These are phyloP conservation scores for Apocynum venetum DNA, from an alignment of 257 asterid genomes.

Conservation along the genomic window DNA sequence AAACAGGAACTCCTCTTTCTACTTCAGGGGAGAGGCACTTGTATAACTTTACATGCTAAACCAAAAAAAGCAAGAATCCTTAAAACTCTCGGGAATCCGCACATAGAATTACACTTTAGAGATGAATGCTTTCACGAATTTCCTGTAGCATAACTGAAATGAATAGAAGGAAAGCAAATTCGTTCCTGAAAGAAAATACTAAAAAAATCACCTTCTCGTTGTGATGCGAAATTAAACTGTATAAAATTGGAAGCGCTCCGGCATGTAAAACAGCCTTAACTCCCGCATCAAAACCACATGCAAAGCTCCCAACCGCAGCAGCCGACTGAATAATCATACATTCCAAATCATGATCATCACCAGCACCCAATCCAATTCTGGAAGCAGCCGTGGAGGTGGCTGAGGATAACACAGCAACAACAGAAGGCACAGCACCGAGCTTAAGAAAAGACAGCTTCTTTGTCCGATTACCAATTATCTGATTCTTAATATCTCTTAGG, in stretches of 20 bases:
- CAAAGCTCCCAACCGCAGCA: constrained; percentile 84
- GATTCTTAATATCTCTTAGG: constrained; percentile 80
- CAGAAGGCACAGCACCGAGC: constrained; percentile 79
- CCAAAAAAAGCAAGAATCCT: background rate
- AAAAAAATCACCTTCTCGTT: constrained; percentile 56
- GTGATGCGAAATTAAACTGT: constrained; percentile 54
- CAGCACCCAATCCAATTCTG: constrained; percentile 9
- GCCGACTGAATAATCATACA: constrained; percentile 65
- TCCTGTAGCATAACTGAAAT: background rate
- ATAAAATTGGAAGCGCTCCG: constrained; percentile 65
- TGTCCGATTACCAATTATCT: constrained; percentile 87
- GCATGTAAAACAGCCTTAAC: constrained; percentile 81
- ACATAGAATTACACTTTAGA: background rate
- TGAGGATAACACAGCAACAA: constrained; percentile 55
- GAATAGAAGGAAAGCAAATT: background rate
- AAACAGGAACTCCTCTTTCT: background rate
- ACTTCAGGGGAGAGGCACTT: background rate
- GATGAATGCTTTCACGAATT: background rate
- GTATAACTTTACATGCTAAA: background rate
- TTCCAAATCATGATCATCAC: constrained; percentile 34
- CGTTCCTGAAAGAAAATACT: background rate
- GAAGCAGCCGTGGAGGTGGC: constrained; percentile 27
- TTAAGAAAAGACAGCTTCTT: constrained; percentile 69
- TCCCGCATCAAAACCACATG: constrained; percentile 83
- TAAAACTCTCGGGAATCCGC: background rate